Base-by-base conservation (phyloP, 2,329 filamentous ascomycete genomes). In the Colletotrichum eremochloae region DNA sequence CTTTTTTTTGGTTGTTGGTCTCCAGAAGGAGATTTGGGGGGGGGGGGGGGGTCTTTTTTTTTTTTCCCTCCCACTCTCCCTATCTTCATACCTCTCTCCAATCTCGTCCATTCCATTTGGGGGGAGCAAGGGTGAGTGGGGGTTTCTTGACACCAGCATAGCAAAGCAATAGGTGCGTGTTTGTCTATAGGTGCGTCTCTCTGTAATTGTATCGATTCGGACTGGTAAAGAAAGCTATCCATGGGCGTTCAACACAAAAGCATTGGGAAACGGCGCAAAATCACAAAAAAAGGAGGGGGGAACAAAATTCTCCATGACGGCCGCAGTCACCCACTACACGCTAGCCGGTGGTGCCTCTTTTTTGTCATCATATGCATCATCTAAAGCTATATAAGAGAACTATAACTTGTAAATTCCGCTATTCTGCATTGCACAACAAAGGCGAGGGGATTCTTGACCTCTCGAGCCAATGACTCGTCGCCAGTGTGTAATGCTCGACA, bases 71-170 rank as follows among this genome's bases (percentile, higher is more conserved):
- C 9, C 11, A 5, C 46, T 24, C 12, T 5, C 18, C 24, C 24
- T 52, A 2, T 48, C 29, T 29, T 42, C 36, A 38, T 29, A 15
- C 7, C 29, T n/a, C 24, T 7, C 24, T 33, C 9, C 44, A 12
- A 38, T 52, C 8, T 36, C 38, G 14, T 29, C 38, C 4, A 20
- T 48, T 57, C 31, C n/a, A n/a, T 44, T 36, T 31, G 44, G 42
- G 24, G 42, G 42, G 48, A 20, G 18, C 14, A 44, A 20, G 42
- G 50, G 12, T 52, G n/a, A 53, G 24, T 5, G 24, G 24, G n/a
- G 9, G 14, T 55, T 6, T 58, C 40, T 38, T 29, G 40, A n/a
- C 5, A 31, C 14, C 60, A 48, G 70, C 70, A 72, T 72, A 70
- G 67, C 67, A 65, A 64, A 70, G 70, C 53, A 68, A 14, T 14